Percentiles rank a stretch among this genome's conserved stretches.
Evolutionary conservation across 2,329 filamentous ascomycete species (phyloP).

Genomic region (Aschersonia sp.): DNA sequence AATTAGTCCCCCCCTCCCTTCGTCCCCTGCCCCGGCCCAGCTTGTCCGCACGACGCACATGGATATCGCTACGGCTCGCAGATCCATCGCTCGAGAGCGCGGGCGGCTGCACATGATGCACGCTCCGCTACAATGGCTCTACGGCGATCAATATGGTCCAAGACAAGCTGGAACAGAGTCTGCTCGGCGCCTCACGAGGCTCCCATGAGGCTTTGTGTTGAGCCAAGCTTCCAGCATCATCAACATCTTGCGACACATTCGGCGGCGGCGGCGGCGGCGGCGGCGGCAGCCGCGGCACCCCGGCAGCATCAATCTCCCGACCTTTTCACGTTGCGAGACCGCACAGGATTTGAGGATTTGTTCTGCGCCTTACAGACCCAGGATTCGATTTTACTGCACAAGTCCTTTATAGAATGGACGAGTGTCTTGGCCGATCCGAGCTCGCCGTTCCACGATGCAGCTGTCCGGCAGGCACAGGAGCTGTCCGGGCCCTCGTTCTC

Average conservation of each 20-base stretch:
- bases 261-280: constrained; percentile 1
- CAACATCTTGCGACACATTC: constrained; percentile 12
- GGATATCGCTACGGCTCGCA: background rate
- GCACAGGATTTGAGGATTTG: constrained; percentile 11
- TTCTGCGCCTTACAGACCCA: constrained; percentile 17
- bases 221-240: constrained; percentile 3
- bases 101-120: background rate
- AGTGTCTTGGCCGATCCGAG: constrained; percentile 8
- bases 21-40: too few species aligned
- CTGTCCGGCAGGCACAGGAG: constrained; percentile 15
- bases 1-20: too few species aligned
- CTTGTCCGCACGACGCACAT: too few species aligned
- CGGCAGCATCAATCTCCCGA: constrained; percentile 4
- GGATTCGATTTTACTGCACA: constrained; percentile 9
- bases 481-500: constrained; percentile 45
- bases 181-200: constrained; percentile 8
- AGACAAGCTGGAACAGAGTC: constrained; percentile 10
- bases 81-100: background rate
- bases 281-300: constrained; percentile 3
- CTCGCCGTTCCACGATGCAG: constrained; percentile 8
- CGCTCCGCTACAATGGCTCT: constrained; percentile 12
- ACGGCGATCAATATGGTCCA: constrained; percentile 11
- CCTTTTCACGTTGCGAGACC: constrained; percentile 4
- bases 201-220: constrained; percentile 7
- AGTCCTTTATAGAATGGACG: constrained; percentile 14